A percentile compares a stretch with the other conserved stretches of the same genome.
Conservation (phyloP, 106 monocot species). For the Dendrobium chrysotoxum region DNA sequence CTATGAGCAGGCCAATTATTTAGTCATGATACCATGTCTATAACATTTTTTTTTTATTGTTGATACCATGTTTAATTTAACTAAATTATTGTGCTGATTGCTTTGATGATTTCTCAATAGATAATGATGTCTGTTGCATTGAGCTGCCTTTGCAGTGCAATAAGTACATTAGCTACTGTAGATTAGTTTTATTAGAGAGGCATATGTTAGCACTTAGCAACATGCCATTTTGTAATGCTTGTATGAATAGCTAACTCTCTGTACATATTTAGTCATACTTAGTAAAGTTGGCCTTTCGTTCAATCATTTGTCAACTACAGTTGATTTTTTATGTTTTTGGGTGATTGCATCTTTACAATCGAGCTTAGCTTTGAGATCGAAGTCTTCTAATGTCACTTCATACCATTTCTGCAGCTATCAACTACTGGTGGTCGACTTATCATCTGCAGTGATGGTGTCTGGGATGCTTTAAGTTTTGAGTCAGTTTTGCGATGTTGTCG, state of each 20-base stretch:
- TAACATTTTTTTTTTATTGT: background rate
- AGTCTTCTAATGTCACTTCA: background rate
- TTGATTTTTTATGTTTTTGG: background rate
- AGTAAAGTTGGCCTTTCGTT: background rate
- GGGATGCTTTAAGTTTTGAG: slow-evolving; percentile 62
- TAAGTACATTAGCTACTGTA: background rate
- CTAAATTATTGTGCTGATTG: background rate
- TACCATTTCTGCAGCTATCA: slow-evolving; percentile 37
- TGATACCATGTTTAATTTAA: background rate
- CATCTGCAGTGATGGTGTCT: slow-evolving; percentile 75
- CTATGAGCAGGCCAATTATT: background rate
- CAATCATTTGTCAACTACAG: background rate
- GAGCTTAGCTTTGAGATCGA: background rate
- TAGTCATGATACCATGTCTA: background rate
- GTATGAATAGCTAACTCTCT: background rate
- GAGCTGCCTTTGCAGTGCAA: background rate
- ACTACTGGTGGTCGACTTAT: slow-evolving; percentile 69
- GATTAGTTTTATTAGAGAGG: background rate
- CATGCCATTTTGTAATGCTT: background rate
- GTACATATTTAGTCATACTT: no score
- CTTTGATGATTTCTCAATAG: background rate
- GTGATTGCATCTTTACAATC: background rate
- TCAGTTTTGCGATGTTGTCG: slow-evolving; percentile 39
- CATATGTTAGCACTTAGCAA: background rate
- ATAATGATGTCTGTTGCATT: background rate